A percentile compares a stretch with the other conserved stretches of the same genome.
Evolutionary conservation across 345 rosid genomes (phyloP).

Genomic region (Brassica incana): DNA sequence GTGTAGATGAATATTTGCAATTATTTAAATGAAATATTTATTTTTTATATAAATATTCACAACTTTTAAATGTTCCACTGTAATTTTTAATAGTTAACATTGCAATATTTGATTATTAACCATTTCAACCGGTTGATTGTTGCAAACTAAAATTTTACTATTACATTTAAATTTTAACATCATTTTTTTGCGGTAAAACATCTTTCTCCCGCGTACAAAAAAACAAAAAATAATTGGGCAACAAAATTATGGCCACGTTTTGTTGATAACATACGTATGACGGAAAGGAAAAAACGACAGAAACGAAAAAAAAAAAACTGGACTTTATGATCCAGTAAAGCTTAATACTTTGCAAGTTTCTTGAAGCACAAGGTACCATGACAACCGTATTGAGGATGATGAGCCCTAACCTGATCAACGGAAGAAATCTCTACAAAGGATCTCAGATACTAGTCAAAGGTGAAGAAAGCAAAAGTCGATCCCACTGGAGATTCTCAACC

Average conservation of each 20-base stretch:
- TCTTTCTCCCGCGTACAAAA: neutral
- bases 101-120: too few relatives aligned
- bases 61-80: too few relatives aligned
- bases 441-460: neutral
- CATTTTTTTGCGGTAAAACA: too few relatives aligned
- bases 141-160: too few relatives aligned
- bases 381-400: conserved; percentile 29
- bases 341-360: conserved; percentile 7
- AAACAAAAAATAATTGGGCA: neutral
- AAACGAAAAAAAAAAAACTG: neutral
- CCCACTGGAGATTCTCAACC: conserved; percentile 32
- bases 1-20: too few relatives aligned
- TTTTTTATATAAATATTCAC: too few relatives aligned
- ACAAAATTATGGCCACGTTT: conserved; percentile 36
- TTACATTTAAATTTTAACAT: too few relatives aligned
- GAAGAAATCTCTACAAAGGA: conserved; percentile 23
- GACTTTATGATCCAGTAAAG: conserved; percentile 11
- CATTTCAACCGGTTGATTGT: too few relatives aligned
- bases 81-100: too few relatives aligned
- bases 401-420: conserved; percentile 28
- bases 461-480: conserved; percentile 16
- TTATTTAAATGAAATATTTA: too few relatives aligned
- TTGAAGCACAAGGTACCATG: conserved; percentile 35
- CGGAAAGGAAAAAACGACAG: neutral
- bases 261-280: conserved; percentile 35